Conservation (phyloP, 2,329 filamentous ascomycete species). For the Penicillium olsonii region DNA sequence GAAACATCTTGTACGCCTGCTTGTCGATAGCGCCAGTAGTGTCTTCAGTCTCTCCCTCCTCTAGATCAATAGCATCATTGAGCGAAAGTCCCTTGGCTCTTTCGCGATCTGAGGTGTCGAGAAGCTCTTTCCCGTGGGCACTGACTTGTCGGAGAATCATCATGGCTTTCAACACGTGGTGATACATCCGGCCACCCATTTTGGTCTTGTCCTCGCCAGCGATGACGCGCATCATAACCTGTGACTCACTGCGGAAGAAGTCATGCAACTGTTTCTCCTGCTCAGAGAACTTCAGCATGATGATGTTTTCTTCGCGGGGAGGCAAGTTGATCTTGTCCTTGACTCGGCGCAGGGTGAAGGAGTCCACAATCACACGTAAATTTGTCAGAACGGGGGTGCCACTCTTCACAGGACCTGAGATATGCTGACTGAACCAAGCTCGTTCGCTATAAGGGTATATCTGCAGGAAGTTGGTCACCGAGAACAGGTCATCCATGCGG, state of each 20-base stretch:
- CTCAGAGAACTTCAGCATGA: constrained; percentile 72
- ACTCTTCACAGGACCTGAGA: constrained; percentile 81
- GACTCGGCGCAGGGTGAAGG: constrained; percentile 85
- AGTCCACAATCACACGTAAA: constrained; percentile 85
- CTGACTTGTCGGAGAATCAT: constrained; percentile 86
- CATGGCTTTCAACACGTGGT: constrained; percentile 89
- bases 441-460: constrained; percentile 82
- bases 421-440: constrained; percentile 73
- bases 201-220: constrained; percentile 64
- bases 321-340: constrained; percentile 91
- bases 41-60: constrained; percentile 67
- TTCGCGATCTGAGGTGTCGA: constrained; percentile 80
- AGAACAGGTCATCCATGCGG: constrained; percentile 82
- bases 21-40: constrained; percentile 61
- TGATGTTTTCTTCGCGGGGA: constrained; percentile 68
- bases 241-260: constrained; percentile 78
- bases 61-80: constrained; percentile 84
- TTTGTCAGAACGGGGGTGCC: constrained; percentile 80
- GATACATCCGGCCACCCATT: constrained; percentile 83
- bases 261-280: constrained; percentile 79
- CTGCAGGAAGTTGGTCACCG: constrained; percentile 81
- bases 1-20: constrained; percentile 83
- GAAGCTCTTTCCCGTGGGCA: constrained; percentile 88
- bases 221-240: constrained; percentile 76
- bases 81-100: constrained; percentile 78